phyloP scores from a whole-genome alignment of 2,329 filamentous ascomycete species.

The Aspergillus unguis region DNA sequence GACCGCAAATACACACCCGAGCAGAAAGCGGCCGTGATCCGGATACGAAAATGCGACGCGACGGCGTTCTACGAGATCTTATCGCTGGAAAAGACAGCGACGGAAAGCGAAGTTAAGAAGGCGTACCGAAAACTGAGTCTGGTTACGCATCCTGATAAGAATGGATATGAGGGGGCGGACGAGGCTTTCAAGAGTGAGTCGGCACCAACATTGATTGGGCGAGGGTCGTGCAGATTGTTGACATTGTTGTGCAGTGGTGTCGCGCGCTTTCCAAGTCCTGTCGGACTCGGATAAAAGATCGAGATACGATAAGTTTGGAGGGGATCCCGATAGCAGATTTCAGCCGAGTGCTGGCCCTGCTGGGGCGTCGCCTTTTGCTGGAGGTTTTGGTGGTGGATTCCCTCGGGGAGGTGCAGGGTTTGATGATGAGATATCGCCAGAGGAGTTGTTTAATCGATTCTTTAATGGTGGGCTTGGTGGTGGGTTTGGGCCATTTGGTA shows the following conservation, averaged over 20 bases:
- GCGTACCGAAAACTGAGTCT: conserved; percentile 92
- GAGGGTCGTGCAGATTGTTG: conserved; percentile 43
- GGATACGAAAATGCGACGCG: conserved; percentile 76
- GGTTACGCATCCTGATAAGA: conserved; percentile 97
- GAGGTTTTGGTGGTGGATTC: conserved; percentile 48
- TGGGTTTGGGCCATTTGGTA: conserved; percentile 66
- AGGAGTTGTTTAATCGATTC: conserved; percentile 96
- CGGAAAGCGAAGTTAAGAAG: conserved; percentile 90
- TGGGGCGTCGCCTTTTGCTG: conserved; percentile 43
- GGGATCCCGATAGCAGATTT: conserved; percentile 88
- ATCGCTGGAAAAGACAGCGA: conserved; percentile 63
- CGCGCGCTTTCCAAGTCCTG: conserved; percentile 85
- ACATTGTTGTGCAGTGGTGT: conserved; percentile 62
- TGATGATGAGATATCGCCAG: conserved; percentile 89
- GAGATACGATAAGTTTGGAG: conserved; percentile 83
- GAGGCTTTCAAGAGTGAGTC: conserved; percentile 88
- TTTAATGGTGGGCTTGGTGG: conserved; percentile 69
- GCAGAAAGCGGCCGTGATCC: conserved; percentile 85
- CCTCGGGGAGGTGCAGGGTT: conserved; percentile 61
- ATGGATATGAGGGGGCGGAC: conserved; percentile 90
- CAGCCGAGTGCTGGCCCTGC: conserved; percentile 50
- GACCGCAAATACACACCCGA: conserved; percentile 72
- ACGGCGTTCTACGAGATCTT: conserved; percentile 97
- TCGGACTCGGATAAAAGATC: conserved; percentile 91
- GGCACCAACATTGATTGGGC: background rate